Percentiles rank a stretch among this genome's conserved stretches.
phyloP scores from a whole-genome alignment of 2,329 filamentous ascomycete genomes.

The Penicillium oxalicum region DNA sequence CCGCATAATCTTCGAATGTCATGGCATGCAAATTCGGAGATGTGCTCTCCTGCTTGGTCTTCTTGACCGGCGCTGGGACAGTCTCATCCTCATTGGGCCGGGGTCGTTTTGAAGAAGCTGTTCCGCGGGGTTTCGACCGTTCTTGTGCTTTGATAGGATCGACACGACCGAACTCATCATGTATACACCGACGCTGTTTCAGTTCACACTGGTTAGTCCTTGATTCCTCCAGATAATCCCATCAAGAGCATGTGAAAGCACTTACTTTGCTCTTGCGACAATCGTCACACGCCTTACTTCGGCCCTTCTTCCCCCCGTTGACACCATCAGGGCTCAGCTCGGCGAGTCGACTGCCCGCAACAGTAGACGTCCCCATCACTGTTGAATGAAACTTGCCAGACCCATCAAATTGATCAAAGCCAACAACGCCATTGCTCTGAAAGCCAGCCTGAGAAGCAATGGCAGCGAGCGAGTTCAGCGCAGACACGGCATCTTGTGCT shows the following conservation, averaged over 20 bases:
- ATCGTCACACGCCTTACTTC: slow-evolving; percentile 60
- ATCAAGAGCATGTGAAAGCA: slow-evolving; percentile 3
- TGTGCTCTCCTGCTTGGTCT: slow-evolving; percentile 32
- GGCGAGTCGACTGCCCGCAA: slow-evolving; percentile 20
- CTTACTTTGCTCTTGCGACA: slow-evolving; percentile 63
- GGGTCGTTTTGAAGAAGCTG: slow-evolving; percentile 51
- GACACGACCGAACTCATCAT: slow-evolving; percentile 59
- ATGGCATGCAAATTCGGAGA: slow-evolving; percentile 21
- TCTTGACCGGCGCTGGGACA: slow-evolving; percentile 23
- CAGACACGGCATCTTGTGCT: slow-evolving; percentile 35
- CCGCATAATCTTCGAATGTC: slow-evolving; percentile 13
- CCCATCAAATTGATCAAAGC: slow-evolving; percentile 26
- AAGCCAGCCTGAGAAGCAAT: slow-evolving; percentile 34
- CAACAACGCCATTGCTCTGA: slow-evolving; percentile 21
- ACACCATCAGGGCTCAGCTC: slow-evolving; percentile 31
- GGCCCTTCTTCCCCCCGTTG: slow-evolving; percentile 48
- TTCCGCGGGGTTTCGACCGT: slow-evolving; percentile 54
- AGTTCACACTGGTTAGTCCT: slow-evolving; percentile 12
- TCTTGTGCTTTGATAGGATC: slow-evolving; percentile 60
- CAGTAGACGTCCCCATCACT: slow-evolving; percentile 24
- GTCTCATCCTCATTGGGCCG: slow-evolving; percentile 39
- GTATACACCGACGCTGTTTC: slow-evolving; percentile 57
- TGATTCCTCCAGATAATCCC: not conserved
- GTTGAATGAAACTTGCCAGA: slow-evolving; percentile 22
- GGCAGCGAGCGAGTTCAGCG: slow-evolving; percentile 35